These are phyloP conservation scores for Akanthomyces uredinophilus DNA, from an alignment of 2,329 filamentous ascomycete species.

Conservation along the genomic window DNA sequence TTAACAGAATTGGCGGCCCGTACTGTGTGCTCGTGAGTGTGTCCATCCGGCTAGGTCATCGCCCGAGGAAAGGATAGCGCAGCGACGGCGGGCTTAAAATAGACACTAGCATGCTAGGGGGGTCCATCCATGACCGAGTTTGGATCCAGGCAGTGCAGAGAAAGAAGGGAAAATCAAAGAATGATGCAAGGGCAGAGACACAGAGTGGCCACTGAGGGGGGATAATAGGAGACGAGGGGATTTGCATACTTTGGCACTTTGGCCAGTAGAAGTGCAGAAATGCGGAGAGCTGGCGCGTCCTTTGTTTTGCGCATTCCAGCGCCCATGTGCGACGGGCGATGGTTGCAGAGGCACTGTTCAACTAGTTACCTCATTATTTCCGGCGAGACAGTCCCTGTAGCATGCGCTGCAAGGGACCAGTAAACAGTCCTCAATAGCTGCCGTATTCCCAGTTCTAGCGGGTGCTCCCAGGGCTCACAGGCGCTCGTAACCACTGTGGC, in stretches of 20 bases:
- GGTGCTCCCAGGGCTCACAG: background rate
- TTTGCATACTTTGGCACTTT: background rate
- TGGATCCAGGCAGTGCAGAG: background rate
- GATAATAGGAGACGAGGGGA: background rate
- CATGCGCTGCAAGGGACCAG: too few relatives aligned
- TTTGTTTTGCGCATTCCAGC: background rate
- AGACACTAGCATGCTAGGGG: background rate
- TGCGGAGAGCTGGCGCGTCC: conserved; percentile 7
- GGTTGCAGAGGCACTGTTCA: background rate
- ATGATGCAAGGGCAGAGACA: background rate
- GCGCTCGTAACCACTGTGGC: background rate
- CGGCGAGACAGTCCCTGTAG: background rate
- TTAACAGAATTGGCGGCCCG: background rate
- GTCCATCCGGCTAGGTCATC: background rate
- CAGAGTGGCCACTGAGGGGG: background rate
- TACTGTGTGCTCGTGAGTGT: background rate
- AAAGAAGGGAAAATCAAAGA: background rate
- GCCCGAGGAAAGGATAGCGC: background rate
- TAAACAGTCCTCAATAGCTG: background rate
- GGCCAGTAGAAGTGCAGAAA: background rate
- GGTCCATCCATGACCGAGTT: background rate
- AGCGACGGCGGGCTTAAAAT: background rate
- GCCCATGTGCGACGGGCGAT: background rate
- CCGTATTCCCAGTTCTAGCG: background rate
- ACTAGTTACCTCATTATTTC: too few relatives aligned